Base-by-base conservation (phyloP, 2,329 filamentous ascomycete species). In the Pseudogymnoascus sp. region DNA sequence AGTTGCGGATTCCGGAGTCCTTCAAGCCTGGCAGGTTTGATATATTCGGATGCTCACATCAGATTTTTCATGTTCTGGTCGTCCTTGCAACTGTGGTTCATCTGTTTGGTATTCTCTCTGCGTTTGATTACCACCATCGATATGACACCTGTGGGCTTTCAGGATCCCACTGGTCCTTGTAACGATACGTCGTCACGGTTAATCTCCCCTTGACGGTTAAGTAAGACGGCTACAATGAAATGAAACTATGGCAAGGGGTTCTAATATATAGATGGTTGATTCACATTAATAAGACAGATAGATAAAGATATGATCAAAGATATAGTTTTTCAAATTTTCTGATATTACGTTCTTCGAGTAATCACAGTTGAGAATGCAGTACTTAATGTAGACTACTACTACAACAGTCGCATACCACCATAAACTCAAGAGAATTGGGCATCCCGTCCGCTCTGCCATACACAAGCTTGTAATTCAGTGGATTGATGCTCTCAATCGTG, bases 11-110 rank as follows among this genome's bases (percentile, higher is more conserved):
- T 34, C 67, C 69, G 4, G 69, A 71, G 64, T 39, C 34, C 4
- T 63, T 36, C 34, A 60, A 60, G 8, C 68, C 67, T 6, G 67
- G 68, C 12, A 62, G 54, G 42, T 71, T 71, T 54, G 68, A 71
- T 62, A 51, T 71, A 5, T 62, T 62, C 3, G 68, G 68, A 5
- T 54, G 54, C 31, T 69, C 66, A 0, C 69, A 71, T 59, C 66
- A 69, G 31, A 67, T 71, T 3, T 71, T 71, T 54, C 69, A 71
- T 64, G 39, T 71, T 4, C 31, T 69, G 23, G 65, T 67, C 5
- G 67, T 67, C 11, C 45, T 63, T 14, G 67, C 63, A 34, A 37
- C 61, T 26, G 57, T 64, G 14, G 61, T 62, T 10, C 67, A 69
- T 47, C 62, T 69, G 21, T 36, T 29, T 14, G 66, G 66, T n/a